These are phyloP conservation scores for Pneumocystis murina DNA, from an alignment of 1,139 yeast genomes.

Conservation along the genomic window DNA sequence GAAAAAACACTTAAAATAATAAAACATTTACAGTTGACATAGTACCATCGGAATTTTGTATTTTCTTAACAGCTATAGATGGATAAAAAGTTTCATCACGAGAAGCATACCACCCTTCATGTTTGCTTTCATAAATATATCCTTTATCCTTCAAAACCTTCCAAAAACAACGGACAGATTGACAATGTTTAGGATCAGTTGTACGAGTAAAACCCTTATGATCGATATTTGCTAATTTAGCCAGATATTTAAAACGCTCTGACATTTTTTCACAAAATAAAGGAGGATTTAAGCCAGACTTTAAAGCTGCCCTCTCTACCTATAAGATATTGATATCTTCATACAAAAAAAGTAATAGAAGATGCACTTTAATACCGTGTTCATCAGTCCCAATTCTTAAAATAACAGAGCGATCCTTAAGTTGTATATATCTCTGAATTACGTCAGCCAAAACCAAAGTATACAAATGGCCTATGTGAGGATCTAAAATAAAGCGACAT, in stretches of 20 bases:
- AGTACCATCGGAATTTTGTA: conserved; percentile 27
- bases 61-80: conserved; percentile 50
- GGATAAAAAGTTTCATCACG: conserved; percentile 94
- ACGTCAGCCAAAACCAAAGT: conserved; percentile 77
- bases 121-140: conserved; percentile 64
- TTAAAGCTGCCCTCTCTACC: conserved; percentile 61
- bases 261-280: conserved; percentile 59
- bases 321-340: not conserved
- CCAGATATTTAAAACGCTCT: conserved; percentile 46
- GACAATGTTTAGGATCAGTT: conserved; percentile 64
- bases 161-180: conserved; percentile 61
- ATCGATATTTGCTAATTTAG: conserved; percentile 38
- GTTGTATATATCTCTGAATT: conserved; percentile 52
- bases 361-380: conserved; percentile 58
- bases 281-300: conserved; percentile 42
- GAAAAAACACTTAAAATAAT: not conserved
- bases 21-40: not conserved
- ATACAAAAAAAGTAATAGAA: not conserved
- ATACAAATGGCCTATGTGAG: conserved; percentile 88
- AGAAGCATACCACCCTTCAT: conserved; percentile 87
- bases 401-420: conserved; percentile 32
- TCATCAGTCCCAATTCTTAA: conserved; percentile 93
- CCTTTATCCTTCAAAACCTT: conserved; percentile 41
- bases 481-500: conserved; percentile 25
- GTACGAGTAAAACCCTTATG: conserved; percentile 79